A percentile compares a stretch with the other conserved stretches of the same genome.
phyloP scores from a whole-genome alignment of 805 yeast species.

The Diddensiella transvaalensis region DNA sequence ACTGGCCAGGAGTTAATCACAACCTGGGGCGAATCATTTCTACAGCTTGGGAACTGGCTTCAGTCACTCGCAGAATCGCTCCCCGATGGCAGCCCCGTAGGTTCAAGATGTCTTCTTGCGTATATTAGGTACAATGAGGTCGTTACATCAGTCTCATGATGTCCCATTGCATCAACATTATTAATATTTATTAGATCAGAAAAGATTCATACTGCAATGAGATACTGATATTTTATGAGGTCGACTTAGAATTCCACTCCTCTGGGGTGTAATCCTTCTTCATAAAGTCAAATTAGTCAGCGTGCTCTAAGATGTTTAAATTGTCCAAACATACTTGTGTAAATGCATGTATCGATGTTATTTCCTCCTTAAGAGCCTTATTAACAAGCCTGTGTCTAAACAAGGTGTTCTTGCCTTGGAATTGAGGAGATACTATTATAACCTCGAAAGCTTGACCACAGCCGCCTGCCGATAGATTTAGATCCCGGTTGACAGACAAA shows the following conservation, averaged over 20 bases:
- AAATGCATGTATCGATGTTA: constrained; percentile 87
- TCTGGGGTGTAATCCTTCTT: constrained; percentile 60
- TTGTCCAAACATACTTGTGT: constrained; percentile 63
- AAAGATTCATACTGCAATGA: too few species aligned
- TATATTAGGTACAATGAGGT: too few species aligned
- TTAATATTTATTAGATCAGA: too few species aligned
- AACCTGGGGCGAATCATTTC: constrained; percentile 10
- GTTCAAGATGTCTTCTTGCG: too few species aligned
- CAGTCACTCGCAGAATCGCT: too few species aligned
- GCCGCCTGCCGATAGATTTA: constrained; percentile 62
- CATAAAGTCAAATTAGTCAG: background rate
- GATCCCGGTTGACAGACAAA: background rate
- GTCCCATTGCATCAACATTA: too few species aligned
- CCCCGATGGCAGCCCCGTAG: too few species aligned
- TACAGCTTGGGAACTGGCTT: background rate
- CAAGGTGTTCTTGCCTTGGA: constrained; percentile 77
- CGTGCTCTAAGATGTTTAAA: too few species aligned
- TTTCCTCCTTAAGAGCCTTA: constrained; percentile 73
- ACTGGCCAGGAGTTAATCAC: constrained; percentile 28
- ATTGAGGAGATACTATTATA: constrained; percentile 68
- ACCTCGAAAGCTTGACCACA: constrained; percentile 98
- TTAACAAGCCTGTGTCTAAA: constrained; percentile 87
- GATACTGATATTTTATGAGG: too few species aligned
- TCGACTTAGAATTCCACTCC: constrained; percentile 70
- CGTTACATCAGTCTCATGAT: too few species aligned